Conservation (phyloP, 2,329 filamentous ascomycete genomes). For the Penicillium sp. region DNA sequence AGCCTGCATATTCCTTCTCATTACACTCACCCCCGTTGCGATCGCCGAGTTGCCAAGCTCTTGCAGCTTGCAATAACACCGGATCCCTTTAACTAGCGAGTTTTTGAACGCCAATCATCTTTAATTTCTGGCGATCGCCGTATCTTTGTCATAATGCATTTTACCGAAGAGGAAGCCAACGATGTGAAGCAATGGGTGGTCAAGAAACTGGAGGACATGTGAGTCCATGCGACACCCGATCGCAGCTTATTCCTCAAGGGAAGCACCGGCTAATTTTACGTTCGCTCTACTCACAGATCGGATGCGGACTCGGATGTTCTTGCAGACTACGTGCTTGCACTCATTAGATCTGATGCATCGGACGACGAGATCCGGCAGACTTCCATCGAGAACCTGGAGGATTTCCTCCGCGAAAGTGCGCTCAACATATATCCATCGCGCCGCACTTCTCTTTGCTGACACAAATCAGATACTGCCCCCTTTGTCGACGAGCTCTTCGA, state of each 20-base stretch:
- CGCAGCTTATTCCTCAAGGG: not conserved
- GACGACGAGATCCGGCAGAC: constrained; percentile 51
- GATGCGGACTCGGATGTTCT: constrained; percentile 59
- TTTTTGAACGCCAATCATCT: not conserved
- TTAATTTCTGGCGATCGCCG: not conserved
- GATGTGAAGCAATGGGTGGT: constrained; percentile 57
- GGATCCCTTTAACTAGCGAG: constrained; percentile 10
- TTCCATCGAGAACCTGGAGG: constrained; percentile 53
- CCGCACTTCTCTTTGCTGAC: constrained; percentile 14
- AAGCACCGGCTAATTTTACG: constrained; percentile 3
- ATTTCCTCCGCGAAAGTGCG: constrained; percentile 54
- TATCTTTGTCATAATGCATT: constrained; percentile 43
- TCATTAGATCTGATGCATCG: constrained; percentile 53
- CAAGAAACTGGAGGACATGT: constrained; percentile 56
- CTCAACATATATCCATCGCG: constrained; percentile 27
- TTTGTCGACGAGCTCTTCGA: constrained; percentile 57
- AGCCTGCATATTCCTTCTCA: not conserved
- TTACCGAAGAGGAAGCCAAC: constrained; percentile 50
- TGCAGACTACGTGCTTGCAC: constrained; percentile 58
- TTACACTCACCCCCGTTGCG: not conserved
- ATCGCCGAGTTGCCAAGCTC: not conserved
- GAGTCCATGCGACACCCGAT: constrained; percentile 24
- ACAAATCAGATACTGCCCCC: constrained; percentile 42
- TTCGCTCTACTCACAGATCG: constrained; percentile 42
- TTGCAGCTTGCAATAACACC: constrained; percentile 9